Conservation (phyloP, 345 rosid species). For the Arabidopsis arenosa region DNA sequence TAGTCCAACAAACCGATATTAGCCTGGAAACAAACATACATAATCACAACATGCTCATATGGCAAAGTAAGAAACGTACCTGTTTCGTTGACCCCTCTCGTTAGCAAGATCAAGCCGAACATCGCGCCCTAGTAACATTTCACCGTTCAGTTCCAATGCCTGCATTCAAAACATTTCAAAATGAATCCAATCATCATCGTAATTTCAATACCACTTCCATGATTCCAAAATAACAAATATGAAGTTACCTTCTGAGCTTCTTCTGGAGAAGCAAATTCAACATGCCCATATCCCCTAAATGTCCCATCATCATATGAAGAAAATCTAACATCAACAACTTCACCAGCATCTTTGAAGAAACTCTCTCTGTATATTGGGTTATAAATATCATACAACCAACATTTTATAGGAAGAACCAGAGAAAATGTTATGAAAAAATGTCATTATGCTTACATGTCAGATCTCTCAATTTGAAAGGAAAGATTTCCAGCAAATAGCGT, state of each 20-base stretch:
- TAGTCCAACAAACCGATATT: slow-evolving; percentile 1
- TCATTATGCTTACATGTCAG: slow-evolving; percentile 62
- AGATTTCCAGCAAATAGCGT: slow-evolving; percentile 75
- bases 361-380: slow-evolving; percentile 59
- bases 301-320: slow-evolving; percentile 53
- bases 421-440: not conserved
- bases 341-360: slow-evolving; percentile 76
- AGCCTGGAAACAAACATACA: not conserved
- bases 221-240: not conserved
- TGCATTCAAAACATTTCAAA: slow-evolving; percentile 35
- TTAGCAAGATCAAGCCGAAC: slow-evolving; percentile 67
- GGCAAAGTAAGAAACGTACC: slow-evolving; percentile 44
- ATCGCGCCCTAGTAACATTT: slow-evolving; percentile 51
- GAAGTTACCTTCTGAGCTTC: slow-evolving; percentile 65
- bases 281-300: slow-evolving; percentile 74
- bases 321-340: slow-evolving; percentile 72
- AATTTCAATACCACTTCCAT: not conserved
- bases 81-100: slow-evolving; percentile 56
- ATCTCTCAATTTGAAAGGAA: slow-evolving; percentile 52
- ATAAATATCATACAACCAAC: slow-evolving; percentile 14
- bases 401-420: not conserved
- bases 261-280: slow-evolving; percentile 75
- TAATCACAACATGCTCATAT: slow-evolving; percentile 7
- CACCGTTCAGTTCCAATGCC: slow-evolving; percentile 72
- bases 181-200: not conserved